phyloP scores from a whole-genome alignment of 176 grass and related monocot species.

The Oryza meyeriana region DNA sequence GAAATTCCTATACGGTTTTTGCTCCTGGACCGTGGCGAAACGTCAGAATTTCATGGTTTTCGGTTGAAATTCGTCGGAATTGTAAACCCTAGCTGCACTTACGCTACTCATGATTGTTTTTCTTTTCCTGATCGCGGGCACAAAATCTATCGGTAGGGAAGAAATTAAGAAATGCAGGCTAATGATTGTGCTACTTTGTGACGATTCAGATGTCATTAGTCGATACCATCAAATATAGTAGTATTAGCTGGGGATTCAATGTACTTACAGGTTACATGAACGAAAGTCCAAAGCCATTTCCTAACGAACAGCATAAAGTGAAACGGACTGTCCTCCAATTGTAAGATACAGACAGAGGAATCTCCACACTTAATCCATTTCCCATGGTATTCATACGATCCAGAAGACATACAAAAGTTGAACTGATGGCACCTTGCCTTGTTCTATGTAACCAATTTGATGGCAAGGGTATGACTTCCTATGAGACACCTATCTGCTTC shows the following conservation, averaged over 20 bases:
- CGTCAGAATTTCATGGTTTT: no score
- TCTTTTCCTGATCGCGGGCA: neutral
- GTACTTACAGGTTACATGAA: neutral
- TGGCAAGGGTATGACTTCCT: conserved; percentile 18
- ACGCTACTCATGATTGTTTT: no score
- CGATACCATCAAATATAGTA: neutral
- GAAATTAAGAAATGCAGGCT: neutral
- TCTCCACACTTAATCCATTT: conserved; percentile 16
- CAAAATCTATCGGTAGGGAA: neutral
- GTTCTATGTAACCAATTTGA: conserved; percentile 22
- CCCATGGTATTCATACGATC: neutral
- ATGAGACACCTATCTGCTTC: conserved; percentile 31
- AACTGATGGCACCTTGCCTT: conserved; percentile 3
- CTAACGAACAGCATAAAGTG: conserved; percentile 2
- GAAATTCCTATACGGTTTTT: no score
- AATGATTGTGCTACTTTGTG: neutral
- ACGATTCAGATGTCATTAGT: neutral
- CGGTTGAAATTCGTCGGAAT: no score
- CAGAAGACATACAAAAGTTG: conserved; percentile 11
- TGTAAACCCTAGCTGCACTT: no score
- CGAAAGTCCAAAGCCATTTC: neutral
- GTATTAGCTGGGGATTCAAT: neutral
- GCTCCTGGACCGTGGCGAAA: no score
- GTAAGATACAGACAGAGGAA: conserved; percentile 13
- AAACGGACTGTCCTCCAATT: neutral